Evolutionary conservation across 1,284 basidiomycete genomes (phyloP), one percentile per base, ranked within the genome.

Genomic region (Heliocybe sulcata): DNA sequence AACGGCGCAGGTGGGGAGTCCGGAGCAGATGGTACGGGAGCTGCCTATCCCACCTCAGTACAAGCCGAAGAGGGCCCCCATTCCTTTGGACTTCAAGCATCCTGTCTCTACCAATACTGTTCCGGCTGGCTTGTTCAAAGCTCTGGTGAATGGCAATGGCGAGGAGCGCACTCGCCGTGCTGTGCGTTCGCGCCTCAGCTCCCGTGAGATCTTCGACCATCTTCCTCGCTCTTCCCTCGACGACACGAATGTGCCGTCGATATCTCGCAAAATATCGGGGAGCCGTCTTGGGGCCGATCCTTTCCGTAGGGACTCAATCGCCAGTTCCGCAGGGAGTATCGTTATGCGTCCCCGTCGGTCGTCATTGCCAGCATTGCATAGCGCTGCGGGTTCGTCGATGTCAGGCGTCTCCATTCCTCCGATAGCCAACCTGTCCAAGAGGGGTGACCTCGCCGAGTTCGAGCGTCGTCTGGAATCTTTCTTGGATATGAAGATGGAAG

Each of bases 111-210:
- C 73, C 23, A 89, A 87, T 62, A 91, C 87, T 16, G 85, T 91
- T 14, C 90, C 89, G 22, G 90, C 90, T 42, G 88, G 87, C 2
- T 64, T 91, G 56, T 92, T 92, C 79, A 91, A 91, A 70, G 85
- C 87, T 11, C 73, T 90, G 53, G 82, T 79, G 25, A 80, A 75
- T 59, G 74, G 70, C 35, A 70, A 70, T 50, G 57, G 57, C 16
- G 80, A 90, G 53, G 86, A 87, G 57, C 76, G 83, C 47, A 83
- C 84, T 2, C 78, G 87, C 53, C 74, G 80, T 45, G 73, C 75
- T 51, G 86, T 88, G 26, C 84, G 87, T 35, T 89, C 87, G n/a
- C 75, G 87, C 38, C 75, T 89, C 56, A 75, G 80, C 65, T 90
- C 88, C 14, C 77, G 80, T 54, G 81, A 83, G 53, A 68, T 77